These are phyloP conservation scores for Vachellia pachyceras DNA, from an alignment of 306 rosid genomes.

Conservation along the genomic window DNA sequence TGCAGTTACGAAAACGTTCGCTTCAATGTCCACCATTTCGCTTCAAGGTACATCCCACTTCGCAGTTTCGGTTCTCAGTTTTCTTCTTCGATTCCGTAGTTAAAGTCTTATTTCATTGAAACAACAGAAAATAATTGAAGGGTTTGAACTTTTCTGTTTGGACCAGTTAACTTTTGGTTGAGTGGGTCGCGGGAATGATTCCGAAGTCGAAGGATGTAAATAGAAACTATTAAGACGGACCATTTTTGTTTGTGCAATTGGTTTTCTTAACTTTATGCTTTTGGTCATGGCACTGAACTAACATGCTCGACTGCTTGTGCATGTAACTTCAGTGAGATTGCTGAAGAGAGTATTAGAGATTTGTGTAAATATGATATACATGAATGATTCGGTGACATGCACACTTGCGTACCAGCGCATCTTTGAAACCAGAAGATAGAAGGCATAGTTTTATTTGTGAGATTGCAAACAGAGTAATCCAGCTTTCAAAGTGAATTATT, in stretches of 20 bases:
- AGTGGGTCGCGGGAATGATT: not conserved
- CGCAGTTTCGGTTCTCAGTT: not conserved
- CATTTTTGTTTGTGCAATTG: not conserved
- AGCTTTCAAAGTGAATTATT: conserved; percentile 7
- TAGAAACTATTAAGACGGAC: not conserved
- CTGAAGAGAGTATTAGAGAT: not conserved
- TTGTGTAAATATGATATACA: not conserved
- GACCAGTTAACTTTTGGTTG: not conserved
- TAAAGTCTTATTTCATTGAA: not conserved
- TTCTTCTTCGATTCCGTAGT: not conserved
- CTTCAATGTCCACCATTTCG: conserved; percentile 43
- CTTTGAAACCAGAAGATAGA: not conserved
- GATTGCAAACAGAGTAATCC: not conserved
- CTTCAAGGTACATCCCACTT: conserved; percentile 49
- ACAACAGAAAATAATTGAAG: not conserved
- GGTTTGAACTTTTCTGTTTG: not conserved
- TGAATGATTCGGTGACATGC: not conserved
- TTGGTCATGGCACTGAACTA: not conserved
- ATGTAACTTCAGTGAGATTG: conserved; percentile 18
- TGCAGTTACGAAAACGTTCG: conserved; percentile 44
- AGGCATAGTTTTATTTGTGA: not conserved
- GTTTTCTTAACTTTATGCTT: not conserved
- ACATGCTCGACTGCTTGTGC: conserved; percentile 32
- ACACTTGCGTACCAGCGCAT: not conserved
- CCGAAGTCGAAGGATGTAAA: not conserved